phyloP scores from a whole-genome alignment of 116 monocot species.

The Phalaenopsis hybrid region DNA sequence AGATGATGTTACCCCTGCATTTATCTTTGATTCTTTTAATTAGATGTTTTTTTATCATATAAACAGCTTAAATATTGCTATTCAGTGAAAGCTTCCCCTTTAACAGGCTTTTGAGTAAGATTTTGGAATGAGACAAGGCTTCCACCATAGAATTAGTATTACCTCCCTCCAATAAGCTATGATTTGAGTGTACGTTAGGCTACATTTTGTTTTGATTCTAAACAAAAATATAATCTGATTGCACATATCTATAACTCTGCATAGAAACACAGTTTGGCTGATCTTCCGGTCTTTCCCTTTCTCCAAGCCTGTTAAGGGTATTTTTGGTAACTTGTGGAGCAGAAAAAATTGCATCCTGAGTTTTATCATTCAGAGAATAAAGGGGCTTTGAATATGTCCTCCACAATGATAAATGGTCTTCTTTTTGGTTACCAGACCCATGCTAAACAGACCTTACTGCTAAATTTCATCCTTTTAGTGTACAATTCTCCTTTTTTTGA shows the following conservation, averaged over 20 bases:
- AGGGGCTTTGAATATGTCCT: background rate
- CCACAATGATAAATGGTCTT: constrained; percentile 4
- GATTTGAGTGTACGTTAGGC: background rate
- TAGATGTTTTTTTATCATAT: background rate
- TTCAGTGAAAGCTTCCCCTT: background rate
- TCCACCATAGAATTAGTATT: background rate
- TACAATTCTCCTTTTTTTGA: background rate
- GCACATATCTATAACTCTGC: background rate
- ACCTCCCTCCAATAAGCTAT: background rate
- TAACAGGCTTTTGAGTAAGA: background rate
- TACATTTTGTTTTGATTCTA: background rate
- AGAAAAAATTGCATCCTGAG: background rate
- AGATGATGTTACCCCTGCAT: constrained; percentile 3
- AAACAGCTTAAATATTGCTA: background rate
- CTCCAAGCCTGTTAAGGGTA: too few species aligned
- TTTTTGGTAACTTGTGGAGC: background rate
- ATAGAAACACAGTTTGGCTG: background rate
- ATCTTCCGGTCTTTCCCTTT: too few species aligned
- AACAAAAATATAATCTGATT: background rate
- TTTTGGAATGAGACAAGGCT: background rate
- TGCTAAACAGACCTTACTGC: background rate
- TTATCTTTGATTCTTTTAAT: background rate
- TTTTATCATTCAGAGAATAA: background rate
- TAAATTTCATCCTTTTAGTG: too few species aligned
- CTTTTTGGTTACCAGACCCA: background rate